These are phyloP conservation scores for Solanum gracilifrons DNA, from an alignment of 257 asterid species.

Conservation along the genomic window DNA sequence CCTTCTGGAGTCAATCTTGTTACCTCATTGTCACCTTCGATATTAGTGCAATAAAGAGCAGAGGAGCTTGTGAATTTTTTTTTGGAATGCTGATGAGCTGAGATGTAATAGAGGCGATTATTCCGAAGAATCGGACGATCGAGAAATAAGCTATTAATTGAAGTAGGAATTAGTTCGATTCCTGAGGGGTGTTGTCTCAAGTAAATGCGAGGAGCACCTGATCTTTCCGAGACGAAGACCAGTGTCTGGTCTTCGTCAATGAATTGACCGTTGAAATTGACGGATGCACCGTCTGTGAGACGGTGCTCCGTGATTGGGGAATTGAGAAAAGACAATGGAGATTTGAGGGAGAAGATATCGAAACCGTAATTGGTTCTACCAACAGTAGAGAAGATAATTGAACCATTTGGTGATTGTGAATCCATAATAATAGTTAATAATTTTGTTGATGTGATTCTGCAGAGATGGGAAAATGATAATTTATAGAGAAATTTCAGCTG, in stretches of 20 bases:
- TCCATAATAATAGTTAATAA: background rate
- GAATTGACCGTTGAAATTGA: conserved; percentile 63
- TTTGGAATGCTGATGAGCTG: conserved; percentile 50
- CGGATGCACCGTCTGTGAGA: conserved; percentile 58
- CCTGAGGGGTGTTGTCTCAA: background rate
- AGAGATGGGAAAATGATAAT: background rate
- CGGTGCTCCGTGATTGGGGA: conserved; percentile 22
- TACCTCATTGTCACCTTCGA: background rate
- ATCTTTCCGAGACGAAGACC: conserved; percentile 55
- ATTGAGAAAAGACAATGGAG: conserved; percentile 12
- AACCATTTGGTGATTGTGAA: conserved; percentile 25
- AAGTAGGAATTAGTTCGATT: conserved; percentile 25
- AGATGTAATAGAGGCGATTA: conserved; percentile 38
- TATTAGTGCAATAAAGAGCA: conserved; percentile 38
- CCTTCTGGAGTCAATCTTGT: conserved; percentile 46
- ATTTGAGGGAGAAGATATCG: conserved; percentile 50
- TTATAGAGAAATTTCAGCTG: background rate
- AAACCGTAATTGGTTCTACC: conserved; percentile 65
- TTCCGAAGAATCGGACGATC: conserved; percentile 56
- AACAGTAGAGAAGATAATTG: conserved; percentile 53
- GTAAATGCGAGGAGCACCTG: conserved; percentile 32
- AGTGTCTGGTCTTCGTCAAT: conserved; percentile 25
- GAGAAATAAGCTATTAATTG: conserved; percentile 37
- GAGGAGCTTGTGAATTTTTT: conserved; percentile 50
- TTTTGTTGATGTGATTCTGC: background rate